phyloP scores from a whole-genome alignment of 1,139 yeast species.

The Diutina scorzettiae region DNA sequence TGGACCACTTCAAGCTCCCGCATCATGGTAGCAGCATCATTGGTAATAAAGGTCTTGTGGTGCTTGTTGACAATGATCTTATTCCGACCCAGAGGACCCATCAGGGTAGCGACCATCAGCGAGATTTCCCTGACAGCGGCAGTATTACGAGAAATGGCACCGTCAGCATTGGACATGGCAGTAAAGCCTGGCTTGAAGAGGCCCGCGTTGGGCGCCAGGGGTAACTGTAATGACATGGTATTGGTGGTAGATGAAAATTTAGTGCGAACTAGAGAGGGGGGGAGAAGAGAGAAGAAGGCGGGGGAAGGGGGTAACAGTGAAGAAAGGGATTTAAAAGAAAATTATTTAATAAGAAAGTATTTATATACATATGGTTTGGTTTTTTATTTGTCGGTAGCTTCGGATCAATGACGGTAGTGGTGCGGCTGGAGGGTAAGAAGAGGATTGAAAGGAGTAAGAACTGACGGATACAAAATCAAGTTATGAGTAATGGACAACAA shows the following conservation, averaged over 20 bases:
- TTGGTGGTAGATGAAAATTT: neutral
- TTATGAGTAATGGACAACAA: too few species aligned
- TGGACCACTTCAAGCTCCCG: conserved; percentile 90
- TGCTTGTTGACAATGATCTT: conserved; percentile 81
- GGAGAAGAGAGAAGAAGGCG: neutral
- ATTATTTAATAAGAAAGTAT: too few species aligned
- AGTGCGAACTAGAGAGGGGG: neutral
- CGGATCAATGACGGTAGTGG: too few species aligned
- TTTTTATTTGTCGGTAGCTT: too few species aligned
- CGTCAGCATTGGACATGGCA: conserved; percentile 80
- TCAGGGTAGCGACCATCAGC: conserved; percentile 81
- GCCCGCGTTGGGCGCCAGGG: conserved; percentile 88
- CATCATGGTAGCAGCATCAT: conserved; percentile 95
- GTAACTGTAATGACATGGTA: conserved; percentile 76
- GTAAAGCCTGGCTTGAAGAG: conserved; percentile 95
- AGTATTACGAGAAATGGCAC: conserved; percentile 85
- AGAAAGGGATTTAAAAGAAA: too few species aligned
- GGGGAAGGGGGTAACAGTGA: neutral
- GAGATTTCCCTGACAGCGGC: conserved; percentile 92
- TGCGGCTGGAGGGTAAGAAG: too few species aligned
- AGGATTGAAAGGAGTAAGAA: too few species aligned
- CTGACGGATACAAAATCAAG: too few species aligned
- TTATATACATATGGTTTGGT: too few species aligned
- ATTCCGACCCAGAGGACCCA: conserved; percentile 96
- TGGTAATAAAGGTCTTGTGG: conserved; percentile 80